Percentiles rank a stretch among this genome's conserved stretches.
Conservation (phyloP, 2,329 filamentous ascomycete genomes). For the Biscogniauxia sp. region DNA sequence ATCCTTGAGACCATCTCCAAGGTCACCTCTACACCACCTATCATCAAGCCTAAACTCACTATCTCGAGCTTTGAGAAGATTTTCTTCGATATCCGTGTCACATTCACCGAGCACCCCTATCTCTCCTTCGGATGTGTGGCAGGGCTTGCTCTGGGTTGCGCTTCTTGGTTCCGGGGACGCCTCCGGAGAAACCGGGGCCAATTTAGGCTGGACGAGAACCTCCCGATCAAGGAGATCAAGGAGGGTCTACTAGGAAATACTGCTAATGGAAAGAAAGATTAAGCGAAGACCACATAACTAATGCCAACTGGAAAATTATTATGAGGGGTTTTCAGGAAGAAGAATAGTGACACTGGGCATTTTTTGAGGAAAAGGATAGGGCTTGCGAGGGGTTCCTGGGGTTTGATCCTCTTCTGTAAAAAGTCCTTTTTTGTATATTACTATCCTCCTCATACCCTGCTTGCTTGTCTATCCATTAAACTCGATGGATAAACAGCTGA, state of each 20-base stretch:
- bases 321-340: background rate
- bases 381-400: background rate
- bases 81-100: conserved; percentile 63
- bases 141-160: conserved; percentile 51
- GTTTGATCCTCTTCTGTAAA: background rate
- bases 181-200: conserved; percentile 54
- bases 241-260: conserved; percentile 61
- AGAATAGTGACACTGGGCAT: background rate
- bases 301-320: background rate
- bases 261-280: conserved; percentile 52
- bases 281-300: conserved; percentile 9
- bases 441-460: background rate
- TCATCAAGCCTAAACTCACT: conserved; percentile 76
- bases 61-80: conserved; percentile 69
- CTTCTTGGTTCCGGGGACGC: conserved; percentile 54
- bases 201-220: conserved; percentile 60
- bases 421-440: background rate
- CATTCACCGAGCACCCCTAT: conserved; percentile 58
- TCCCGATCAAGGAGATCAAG: conserved; percentile 54
- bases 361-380: conserved; percentile 1
- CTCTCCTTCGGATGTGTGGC: conserved; percentile 56
- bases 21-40: conserved; percentile 64
- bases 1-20: conserved; percentile 84
- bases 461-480: background rate
- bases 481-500: too few relatives aligned